Evolutionary conservation across 768 basidiomycete genomes (phyloP).

Genomic region (Austroboletus festivus): DNA sequence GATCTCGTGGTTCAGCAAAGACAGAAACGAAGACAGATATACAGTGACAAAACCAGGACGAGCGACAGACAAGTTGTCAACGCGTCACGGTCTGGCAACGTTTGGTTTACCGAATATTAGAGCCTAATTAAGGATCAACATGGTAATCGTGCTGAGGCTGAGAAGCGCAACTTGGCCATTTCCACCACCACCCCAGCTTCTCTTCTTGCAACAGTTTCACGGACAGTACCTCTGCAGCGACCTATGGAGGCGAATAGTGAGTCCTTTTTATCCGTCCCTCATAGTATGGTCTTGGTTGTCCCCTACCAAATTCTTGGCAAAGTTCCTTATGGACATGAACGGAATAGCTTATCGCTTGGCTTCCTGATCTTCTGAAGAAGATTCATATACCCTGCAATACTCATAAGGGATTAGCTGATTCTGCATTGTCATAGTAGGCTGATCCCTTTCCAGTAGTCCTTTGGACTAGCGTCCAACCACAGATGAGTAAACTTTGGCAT

Average conservation of each 20-base stretch:
- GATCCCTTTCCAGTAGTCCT: slow-evolving; percentile 5
- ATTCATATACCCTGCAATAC: neutral
- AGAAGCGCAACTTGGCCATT: slow-evolving; percentile 14
- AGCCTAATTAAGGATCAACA: slow-evolving; percentile 20
- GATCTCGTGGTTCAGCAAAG: slow-evolving; percentile 3
- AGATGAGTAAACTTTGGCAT: slow-evolving; percentile 3
- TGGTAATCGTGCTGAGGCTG: slow-evolving; percentile 17
- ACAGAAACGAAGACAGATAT: neutral
- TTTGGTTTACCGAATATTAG: slow-evolving; percentile 15
- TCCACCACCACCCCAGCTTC: slow-evolving; percentile 7
- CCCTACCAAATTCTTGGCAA: neutral
- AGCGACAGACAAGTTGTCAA: slow-evolving; percentile 2
- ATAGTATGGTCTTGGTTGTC: neutral
- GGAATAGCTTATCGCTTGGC: neutral
- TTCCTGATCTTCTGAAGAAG: slow-evolving; percentile 1
- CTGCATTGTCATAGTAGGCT: neutral
- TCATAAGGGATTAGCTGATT: slow-evolving; percentile 1
- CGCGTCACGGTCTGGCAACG: slow-evolving; percentile 2
- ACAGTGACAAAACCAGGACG: slow-evolving; percentile 3
- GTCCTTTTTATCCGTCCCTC: neutral
- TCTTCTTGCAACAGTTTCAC: slow-evolving; percentile 6
- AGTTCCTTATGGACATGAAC: neutral
- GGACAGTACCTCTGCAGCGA: neutral
- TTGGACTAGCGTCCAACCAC: slow-evolving; percentile 3
- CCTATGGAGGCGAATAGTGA: slow-evolving; percentile 8